Percentiles rank a stretch among this genome's conserved stretches.
Conservation (phyloP, 2,329 filamentous ascomycete genomes). For the Lecanoromycetidae sp. region DNA sequence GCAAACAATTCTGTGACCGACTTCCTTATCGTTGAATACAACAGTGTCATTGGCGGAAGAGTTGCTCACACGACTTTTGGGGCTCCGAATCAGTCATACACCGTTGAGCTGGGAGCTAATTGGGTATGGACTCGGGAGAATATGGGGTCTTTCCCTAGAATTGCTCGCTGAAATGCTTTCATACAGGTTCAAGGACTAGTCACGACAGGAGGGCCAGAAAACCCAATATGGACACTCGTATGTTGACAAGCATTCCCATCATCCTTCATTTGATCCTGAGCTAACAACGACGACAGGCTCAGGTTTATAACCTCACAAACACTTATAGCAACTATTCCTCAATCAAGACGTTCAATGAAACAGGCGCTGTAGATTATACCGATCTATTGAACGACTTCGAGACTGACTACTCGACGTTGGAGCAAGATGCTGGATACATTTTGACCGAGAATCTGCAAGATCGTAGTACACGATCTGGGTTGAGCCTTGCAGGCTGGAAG, state of each 20-base stretch:
- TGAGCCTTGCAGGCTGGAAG: constrained; percentile 51
- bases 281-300: constrained; percentile 26
- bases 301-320: constrained; percentile 47
- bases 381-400: constrained; percentile 41
- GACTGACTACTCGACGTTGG: constrained; percentile 33
- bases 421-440: constrained; percentile 45
- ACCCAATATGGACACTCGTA: constrained; percentile 49
- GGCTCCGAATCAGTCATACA: constrained; percentile 32
- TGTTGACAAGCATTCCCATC: constrained; percentile 9
- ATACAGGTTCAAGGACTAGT: constrained; percentile 33
- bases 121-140: constrained; percentile 35
- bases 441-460: constrained; percentile 50
- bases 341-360: constrained; percentile 49
- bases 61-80: constrained; percentile 48
- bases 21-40: constrained; percentile 54
- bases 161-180: not conserved
- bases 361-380: constrained; percentile 41
- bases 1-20: constrained; percentile 49
- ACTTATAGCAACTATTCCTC: constrained; percentile 37
- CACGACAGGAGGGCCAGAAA: constrained; percentile 34
- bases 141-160: not conserved
- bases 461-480: constrained; percentile 45
- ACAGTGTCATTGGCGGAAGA: constrained; percentile 50
- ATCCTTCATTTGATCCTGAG: not conserved
- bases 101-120: constrained; percentile 55